Evolutionary conservation across 73 alveolate genomes (phyloP).

Genomic region (Durusdinium trenchii): DNA sequence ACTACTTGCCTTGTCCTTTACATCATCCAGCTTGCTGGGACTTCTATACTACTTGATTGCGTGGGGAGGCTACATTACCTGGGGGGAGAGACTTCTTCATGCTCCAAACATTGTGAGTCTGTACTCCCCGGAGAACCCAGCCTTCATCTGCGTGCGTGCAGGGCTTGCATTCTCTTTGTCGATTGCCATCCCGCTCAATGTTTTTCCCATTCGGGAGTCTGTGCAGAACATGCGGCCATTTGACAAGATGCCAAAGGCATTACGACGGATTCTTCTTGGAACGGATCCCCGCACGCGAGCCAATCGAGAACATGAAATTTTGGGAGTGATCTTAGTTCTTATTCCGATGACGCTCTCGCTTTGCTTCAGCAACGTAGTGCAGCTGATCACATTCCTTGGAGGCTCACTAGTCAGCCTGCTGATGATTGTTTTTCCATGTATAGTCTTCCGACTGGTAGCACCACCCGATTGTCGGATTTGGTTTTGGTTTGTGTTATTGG

Average conservation of each 20-base stretch:
- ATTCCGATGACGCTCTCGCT: constrained; percentile 26
- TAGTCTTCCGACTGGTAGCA: constrained; percentile 2
- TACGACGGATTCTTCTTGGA: not conserved
- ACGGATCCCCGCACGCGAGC: not conserved
- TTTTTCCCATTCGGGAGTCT: constrained; percentile 78
- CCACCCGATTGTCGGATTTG: not conserved
- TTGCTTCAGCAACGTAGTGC: not conserved
- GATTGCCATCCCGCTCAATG: constrained; percentile 78
- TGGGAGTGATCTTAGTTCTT: constrained; percentile 33
- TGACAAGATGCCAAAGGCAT: not conserved
- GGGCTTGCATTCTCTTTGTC: constrained; percentile 55
- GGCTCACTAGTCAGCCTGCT: constrained; percentile 62
- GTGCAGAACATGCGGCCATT: constrained; percentile 21
- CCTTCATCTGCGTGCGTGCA: constrained; percentile 22
- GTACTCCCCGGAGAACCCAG: not conserved
- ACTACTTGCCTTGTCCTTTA: not conserved
- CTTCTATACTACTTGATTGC: constrained; percentile 56
- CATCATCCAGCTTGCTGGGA: constrained; percentile 40
- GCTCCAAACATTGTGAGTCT: constrained; percentile 57
- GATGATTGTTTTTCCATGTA: constrained; percentile 66
- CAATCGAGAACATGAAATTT: not conserved
- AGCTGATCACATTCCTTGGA: constrained; percentile 74
- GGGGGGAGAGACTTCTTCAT: not conserved
- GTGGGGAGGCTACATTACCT: constrained; percentile 41
- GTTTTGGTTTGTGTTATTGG: not conserved